phyloP scores from a whole-genome alignment of 1,139 yeast genomes.

The Pneumocystis wakefieldiae region DNA sequence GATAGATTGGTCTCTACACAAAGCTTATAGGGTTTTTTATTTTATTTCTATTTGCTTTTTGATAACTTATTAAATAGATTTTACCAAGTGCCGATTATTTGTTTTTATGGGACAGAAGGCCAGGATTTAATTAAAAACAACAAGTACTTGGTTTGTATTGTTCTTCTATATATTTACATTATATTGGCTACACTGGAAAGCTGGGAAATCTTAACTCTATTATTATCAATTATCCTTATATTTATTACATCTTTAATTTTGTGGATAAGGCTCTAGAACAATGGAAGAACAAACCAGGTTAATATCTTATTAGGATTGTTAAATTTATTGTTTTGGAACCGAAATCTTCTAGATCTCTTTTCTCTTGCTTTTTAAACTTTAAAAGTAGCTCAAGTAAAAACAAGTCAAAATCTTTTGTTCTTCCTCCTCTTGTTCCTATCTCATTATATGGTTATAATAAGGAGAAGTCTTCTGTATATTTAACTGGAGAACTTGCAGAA shows the following conservation, averaged over 20 bases:
- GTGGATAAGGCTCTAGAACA: not conserved
- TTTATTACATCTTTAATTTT: not conserved
- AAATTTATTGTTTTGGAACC: not conserved
- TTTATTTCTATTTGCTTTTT: not conserved
- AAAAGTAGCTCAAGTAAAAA: not conserved
- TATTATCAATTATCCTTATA: not conserved
- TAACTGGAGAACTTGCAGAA: conserved; percentile 49
- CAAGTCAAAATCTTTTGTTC: not conserved
- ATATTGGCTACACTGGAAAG: not conserved
- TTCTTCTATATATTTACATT: not conserved
- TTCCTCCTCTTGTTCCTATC: not conserved
- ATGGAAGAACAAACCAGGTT: not conserved
- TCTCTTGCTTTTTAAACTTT: not conserved
- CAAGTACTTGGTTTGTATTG: no score
- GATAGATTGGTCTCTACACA: not conserved
- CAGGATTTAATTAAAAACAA: no score
- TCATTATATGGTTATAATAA: not conserved
- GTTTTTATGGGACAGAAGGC: no score
- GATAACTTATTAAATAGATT: not conserved
- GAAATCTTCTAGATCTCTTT: not conserved
- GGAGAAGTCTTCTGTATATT: conserved; percentile 28
- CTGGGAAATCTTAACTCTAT: not conserved
- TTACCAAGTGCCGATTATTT: no score
- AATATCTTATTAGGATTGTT: not conserved
- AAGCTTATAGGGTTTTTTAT: not conserved